Evolutionary conservation across 2,329 filamentous ascomycete species (phyloP).

Genomic region (Lecanosticta acicola): DNA sequence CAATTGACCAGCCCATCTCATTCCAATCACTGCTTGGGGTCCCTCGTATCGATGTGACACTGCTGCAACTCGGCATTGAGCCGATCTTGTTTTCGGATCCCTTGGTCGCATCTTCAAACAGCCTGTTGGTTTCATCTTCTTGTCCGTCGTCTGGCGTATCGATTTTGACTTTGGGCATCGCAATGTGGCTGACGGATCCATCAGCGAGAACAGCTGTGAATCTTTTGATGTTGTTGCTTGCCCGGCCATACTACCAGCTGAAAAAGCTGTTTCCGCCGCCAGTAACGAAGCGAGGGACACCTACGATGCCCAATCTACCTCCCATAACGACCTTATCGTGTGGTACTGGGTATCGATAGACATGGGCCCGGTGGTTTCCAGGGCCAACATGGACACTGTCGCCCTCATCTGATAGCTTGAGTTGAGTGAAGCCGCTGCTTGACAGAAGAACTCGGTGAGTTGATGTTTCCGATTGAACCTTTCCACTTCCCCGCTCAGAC

Average conservation of each 20-base stretch:
- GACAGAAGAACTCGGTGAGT: conserved; percentile 10
- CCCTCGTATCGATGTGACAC: too few species aligned
- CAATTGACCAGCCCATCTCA: too few species aligned
- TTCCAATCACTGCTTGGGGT: too few species aligned
- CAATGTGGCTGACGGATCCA: conserved; percentile 7
- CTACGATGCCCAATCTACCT: conserved; percentile 12
- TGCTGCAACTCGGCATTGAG: too few species aligned
- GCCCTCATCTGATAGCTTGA: conserved; percentile 3
- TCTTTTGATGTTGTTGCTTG: conserved; percentile 6
- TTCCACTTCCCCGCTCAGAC: too few species aligned
- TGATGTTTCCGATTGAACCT: too few species aligned
- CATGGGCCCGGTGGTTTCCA: conserved; percentile 10
- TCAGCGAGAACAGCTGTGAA: conserved; percentile 11
- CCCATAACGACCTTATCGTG: conserved; percentile 7
- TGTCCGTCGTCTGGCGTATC: conserved; percentile 7
- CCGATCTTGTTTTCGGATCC: too few species aligned
- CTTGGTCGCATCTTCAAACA: too few species aligned
- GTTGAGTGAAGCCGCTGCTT: conserved; percentile 6
- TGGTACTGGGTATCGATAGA: conserved; percentile 8
- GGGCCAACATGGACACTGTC: conserved; percentile 7
- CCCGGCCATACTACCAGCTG: conserved; percentile 4
- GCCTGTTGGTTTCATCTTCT: too few species aligned
- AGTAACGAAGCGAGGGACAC: conserved; percentile 20
- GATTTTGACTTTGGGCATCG: too few species aligned
- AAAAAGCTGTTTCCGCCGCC: conserved; percentile 24